phyloP scores from a whole-genome alignment of 192 early-diverging fungal species.

The Oehlia diaphana region DNA sequence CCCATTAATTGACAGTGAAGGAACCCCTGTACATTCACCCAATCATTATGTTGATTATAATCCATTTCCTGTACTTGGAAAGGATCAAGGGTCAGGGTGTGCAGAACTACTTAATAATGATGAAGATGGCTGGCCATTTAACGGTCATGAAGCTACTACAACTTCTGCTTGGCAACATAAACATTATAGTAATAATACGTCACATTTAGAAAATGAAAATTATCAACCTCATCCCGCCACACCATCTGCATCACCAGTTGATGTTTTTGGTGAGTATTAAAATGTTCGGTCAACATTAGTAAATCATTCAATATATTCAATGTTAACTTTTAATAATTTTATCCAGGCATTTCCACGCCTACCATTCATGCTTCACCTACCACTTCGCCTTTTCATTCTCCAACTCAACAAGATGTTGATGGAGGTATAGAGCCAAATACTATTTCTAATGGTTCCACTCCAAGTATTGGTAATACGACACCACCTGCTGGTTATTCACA shows the following conservation, averaged over 20 bases:
- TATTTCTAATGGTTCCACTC: background rate
- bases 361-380: constrained; percentile 1
- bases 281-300: background rate
- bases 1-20: background rate
- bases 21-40: background rate
- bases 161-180: constrained; percentile 3
- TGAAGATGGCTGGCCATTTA: background rate
- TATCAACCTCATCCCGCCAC: background rate
- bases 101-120: constrained; percentile 3
- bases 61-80: background rate
- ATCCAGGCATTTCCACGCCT: background rate
- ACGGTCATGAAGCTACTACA: background rate
- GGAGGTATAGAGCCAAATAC: background rate
- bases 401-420: background rate
- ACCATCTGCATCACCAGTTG: background rate
- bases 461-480: background rate
- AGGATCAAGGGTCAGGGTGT: background rate
- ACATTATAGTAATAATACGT: background rate
- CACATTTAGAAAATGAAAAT: background rate
- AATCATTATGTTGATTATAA: background rate
- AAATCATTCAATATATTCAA: background rate
- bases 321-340: background rate
- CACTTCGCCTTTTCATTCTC: constrained; percentile 3
- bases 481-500: background rate
- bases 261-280: background rate